Evolutionary conservation across 1,139 yeast genomes (phyloP).

Genomic region (Suhomyces choctaworum): DNA sequence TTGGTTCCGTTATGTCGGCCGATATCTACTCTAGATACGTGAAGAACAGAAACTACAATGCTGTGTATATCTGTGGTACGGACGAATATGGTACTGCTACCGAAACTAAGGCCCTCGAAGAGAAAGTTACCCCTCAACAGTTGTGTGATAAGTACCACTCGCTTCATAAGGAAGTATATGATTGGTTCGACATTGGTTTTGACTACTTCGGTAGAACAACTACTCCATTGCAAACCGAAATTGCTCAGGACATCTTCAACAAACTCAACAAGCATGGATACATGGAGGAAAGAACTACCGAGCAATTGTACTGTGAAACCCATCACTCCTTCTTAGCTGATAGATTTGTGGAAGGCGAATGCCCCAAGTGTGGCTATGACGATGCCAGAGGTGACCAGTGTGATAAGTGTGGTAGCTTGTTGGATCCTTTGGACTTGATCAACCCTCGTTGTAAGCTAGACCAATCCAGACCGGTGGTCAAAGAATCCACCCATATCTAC

Average conservation of each 20-base stretch:
- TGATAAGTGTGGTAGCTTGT: conserved; percentile 88
- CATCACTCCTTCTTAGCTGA: conserved; percentile 94
- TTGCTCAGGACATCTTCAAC: conserved; percentile 89
- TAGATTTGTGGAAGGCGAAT: conserved; percentile 94
- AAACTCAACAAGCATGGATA: conserved; percentile 71
- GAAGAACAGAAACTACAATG: conserved; percentile 84
- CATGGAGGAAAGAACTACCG: conserved; percentile 83
- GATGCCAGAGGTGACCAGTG: conserved; percentile 99
- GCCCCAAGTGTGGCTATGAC: conserved; percentile 92
- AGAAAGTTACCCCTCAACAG: conserved; percentile 80
- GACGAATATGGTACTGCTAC: conserved; percentile 99
- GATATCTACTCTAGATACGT: conserved; percentile 92
- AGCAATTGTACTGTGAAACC: conserved; percentile 86
- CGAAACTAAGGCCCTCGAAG: conserved; percentile 96
- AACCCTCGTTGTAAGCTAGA: conserved; percentile 96
- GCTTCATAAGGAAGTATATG: conserved; percentile 85
- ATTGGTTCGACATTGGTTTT: conserved; percentile 95
- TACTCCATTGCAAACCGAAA: conserved; percentile 86
- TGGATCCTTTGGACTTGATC: conserved; percentile 90
- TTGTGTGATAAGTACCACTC: conserved; percentile 88
- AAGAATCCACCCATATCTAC: conserved; percentile 83
- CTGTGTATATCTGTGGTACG: conserved; percentile 90
- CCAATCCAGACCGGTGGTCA: conserved; percentile 73
- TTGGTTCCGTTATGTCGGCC: conserved; percentile 93
- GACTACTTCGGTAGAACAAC: conserved; percentile 97